Evolutionary conservation across 257 asterid species (phyloP).

Genomic region (Primulina tabacum): DNA sequence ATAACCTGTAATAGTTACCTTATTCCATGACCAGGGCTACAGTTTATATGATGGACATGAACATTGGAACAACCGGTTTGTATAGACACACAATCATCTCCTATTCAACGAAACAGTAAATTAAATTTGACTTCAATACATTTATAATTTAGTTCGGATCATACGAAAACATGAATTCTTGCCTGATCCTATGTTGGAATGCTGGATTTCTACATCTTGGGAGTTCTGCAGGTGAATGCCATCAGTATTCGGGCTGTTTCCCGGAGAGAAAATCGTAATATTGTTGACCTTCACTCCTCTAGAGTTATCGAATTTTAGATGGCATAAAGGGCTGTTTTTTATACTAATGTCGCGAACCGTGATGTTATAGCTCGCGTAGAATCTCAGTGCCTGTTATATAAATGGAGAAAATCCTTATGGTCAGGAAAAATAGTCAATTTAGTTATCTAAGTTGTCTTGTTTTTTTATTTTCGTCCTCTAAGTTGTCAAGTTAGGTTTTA

Average conservation of each 20-base stretch:
- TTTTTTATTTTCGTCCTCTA: no score
- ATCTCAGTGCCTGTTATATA: constrained; percentile 65
- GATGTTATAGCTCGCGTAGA: constrained; percentile 51
- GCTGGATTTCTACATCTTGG: constrained; percentile 65
- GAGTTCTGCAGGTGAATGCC: constrained; percentile 87
- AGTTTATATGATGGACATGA: constrained; percentile 61
- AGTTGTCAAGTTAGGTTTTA: no score
- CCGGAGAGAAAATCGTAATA: constrained; percentile 74
- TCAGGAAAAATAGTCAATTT: no score
- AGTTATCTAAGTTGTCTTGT: no score
- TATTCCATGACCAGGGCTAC: constrained; percentile 95
- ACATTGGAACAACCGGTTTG: constrained; percentile 80
- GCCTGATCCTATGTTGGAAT: constrained; percentile 68
- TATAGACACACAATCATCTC: constrained; percentile 86
- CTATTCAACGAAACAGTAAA: constrained; percentile 29
- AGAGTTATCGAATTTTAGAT: constrained; percentile 71
- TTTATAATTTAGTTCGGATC: neutral
- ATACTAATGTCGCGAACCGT: constrained; percentile 53
- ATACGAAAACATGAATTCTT: neutral
- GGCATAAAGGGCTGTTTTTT: constrained; percentile 69
- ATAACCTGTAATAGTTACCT: constrained; percentile 41
- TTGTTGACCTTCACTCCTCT: constrained; percentile 50
- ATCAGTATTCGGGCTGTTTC: constrained; percentile 70
- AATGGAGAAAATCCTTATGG: neutral
- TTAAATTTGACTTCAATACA: constrained; percentile 6